These are phyloP conservation scores for Aureobasidium uvarum DNA, from an alignment of 2,329 filamentous ascomycete species.

Conservation along the genomic window DNA sequence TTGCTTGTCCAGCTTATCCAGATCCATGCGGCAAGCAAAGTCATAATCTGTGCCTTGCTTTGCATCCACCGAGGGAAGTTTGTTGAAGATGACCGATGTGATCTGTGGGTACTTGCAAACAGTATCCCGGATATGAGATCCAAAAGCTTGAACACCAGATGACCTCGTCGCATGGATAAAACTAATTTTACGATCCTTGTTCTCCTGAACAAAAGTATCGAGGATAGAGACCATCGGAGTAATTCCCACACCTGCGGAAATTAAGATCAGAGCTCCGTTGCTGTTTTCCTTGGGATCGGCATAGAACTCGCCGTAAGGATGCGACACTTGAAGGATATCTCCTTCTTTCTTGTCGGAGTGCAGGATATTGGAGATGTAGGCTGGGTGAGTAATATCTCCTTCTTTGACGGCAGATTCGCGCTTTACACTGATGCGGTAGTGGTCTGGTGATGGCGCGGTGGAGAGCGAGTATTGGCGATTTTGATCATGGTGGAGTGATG, in stretches of 20 bases:
- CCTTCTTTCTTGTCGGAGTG: slow-evolving; percentile 62
- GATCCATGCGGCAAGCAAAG: slow-evolving; percentile 57
- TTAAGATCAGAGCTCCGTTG: slow-evolving; percentile 59
- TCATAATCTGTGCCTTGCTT: slow-evolving; percentile 58
- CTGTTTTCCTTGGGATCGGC: slow-evolving; percentile 51
- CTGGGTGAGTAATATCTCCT: slow-evolving; percentile 55
- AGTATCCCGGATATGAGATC: slow-evolving; percentile 44
- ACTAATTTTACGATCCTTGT: slow-evolving; percentile 51
- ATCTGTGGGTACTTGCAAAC: slow-evolving; percentile 37
- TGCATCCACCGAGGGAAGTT: slow-evolving; percentile 50
- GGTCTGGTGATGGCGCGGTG: slow-evolving; percentile 48
- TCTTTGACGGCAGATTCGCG: no score
- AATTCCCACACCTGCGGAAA: slow-evolving; percentile 67
- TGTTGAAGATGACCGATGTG: slow-evolving; percentile 58
- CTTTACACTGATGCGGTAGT: slow-evolving; percentile 72
- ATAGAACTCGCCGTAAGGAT: slow-evolving; percentile 63
- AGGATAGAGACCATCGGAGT: slow-evolving; percentile 67
- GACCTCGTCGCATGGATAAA: slow-evolving; percentile 63
- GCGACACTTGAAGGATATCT: slow-evolving; percentile 62
- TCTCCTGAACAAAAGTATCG: slow-evolving; percentile 49
- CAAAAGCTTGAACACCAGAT: slow-evolving; percentile 56
- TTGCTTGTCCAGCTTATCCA: slow-evolving; percentile 56
- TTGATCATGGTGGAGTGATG: slow-evolving; percentile 70
- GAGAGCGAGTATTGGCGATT: slow-evolving; percentile 57
- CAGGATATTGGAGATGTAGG: slow-evolving; percentile 68